Base-by-base conservation (phyloP, 2,329 filamentous ascomycete species). In the Pseudocercospora fuligena region DNA sequence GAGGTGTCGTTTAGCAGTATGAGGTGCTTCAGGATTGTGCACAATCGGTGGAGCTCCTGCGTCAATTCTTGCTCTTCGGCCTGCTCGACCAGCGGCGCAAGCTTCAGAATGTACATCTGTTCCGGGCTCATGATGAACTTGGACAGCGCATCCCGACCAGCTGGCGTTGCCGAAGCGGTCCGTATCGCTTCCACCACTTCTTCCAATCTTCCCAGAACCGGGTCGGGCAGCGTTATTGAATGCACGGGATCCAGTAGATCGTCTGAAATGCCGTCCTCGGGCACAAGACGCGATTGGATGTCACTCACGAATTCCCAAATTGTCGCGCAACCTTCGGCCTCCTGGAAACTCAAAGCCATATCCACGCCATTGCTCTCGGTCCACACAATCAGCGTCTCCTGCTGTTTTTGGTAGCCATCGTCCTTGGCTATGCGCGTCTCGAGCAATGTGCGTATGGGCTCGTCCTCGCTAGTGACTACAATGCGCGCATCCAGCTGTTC, bases 381-480 rank as follows among this genome's bases (percentile, higher is more conserved):
- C 95, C 95, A 99, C 68, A 99, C 94, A 69, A 99, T 98, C 68
- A 99, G 87, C 3, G 95, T 99, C 79, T 98, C 94, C 90, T 98
- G 94, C 80, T 99, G 95, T 81, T 97, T 97, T 82, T 98, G 94
- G 78, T 98, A 98, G 66, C 92, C 92, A 87, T 98, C 94, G 76
- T 97, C 94, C 79, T 93, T 97, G 69, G 89, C 88, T 71, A 99
- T 96, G 76, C 88, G 91, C 43, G 94, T 97, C 80, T 97, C 92
- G 66, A 99, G 85, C 43, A 99, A 84, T 70, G 93, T 87, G 70
- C 92, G 89, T 61, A 91, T 88, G 59, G 93, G 92, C 69, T 96
- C 89, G 72, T 98, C 95, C 82, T 99, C 95, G 66, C 94, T 97
- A 75, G 97, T 89, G 74, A 99, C 95, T 67, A 92, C 86, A 72